Evolutionary conservation across 495 filamentous ascomycete species (phyloP).

Genomic region (Tuber melanosporum): DNA sequence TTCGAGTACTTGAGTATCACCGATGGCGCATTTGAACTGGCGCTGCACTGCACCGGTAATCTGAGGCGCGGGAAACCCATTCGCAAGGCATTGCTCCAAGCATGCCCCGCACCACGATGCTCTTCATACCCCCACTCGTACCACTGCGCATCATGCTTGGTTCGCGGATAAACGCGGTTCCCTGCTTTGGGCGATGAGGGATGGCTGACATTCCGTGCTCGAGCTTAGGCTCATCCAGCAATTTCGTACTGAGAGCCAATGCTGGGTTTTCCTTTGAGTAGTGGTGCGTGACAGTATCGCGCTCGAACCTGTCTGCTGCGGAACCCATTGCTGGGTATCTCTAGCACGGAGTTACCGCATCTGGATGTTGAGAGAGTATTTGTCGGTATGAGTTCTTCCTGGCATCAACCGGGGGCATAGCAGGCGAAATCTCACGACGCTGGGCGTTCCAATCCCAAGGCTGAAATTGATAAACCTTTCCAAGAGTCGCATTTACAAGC

Average conservation of each 20-base stretch:
- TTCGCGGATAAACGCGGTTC: not conserved
- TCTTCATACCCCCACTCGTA: not conserved
- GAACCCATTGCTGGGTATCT: not conserved
- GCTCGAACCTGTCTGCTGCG: not conserved
- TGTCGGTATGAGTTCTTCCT: not conserved
- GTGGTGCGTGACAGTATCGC: not conserved
- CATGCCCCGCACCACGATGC: not conserved
- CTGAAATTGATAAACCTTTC: not conserved
- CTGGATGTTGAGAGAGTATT: not conserved
- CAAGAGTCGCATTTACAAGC: not conserved
- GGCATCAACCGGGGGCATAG: not conserved
- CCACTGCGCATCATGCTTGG: not conserved
- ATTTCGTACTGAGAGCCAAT: not conserved
- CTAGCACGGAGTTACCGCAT: not conserved
- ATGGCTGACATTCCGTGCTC: not conserved
- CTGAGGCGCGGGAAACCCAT: not conserved
- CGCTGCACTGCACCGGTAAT: not conserved
- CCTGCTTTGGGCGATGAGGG: not conserved
- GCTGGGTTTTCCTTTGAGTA: not conserved
- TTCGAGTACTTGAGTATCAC: not conserved
- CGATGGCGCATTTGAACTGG: not conserved
- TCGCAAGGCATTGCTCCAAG: not conserved
- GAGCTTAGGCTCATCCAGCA: not conserved
- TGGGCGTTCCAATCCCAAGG: not conserved
- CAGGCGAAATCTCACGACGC: not conserved